A percentile compares a stretch with the other conserved stretches of the same genome.
These are phyloP conservation scores for Tilletiopsis washingtonensis DNA, from an alignment of 1,284 basidiomycete genomes.

Conservation along the genomic window DNA sequence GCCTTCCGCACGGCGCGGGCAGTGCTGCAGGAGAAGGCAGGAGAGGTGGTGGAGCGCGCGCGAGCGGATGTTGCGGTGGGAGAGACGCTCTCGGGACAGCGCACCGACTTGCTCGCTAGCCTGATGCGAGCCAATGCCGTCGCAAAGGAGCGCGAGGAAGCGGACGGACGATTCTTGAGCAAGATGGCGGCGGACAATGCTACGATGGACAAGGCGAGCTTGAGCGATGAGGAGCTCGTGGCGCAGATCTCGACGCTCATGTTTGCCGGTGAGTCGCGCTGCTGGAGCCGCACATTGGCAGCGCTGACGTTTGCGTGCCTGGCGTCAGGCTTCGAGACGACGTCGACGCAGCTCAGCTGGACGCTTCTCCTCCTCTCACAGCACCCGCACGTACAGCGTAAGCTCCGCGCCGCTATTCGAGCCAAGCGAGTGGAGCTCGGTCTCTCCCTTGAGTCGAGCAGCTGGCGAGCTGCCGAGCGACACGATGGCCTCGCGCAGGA, in stretches of 20 bases:
- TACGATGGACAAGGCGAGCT: slow-evolving; percentile 2
- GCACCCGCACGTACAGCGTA: slow-evolving; percentile 18
- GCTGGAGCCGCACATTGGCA: too few relatives aligned
- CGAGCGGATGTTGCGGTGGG: background rate
- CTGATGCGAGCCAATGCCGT: slow-evolving; percentile 1
- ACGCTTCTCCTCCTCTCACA: slow-evolving; percentile 25
- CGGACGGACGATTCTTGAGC: background rate
- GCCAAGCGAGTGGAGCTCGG: background rate
- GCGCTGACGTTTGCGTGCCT: too few relatives aligned
- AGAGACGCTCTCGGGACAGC: background rate
- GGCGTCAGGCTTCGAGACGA: slow-evolving; percentile 44
- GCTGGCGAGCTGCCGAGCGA: background rate
- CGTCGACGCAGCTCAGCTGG: slow-evolving; percentile 37
- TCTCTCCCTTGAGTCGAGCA: background rate
- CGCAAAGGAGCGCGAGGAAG: background rate
- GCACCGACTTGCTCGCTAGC: background rate
- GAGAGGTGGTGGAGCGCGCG: slow-evolving; percentile 1
- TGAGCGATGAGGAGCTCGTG: slow-evolving; percentile 31
- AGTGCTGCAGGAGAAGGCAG: background rate
- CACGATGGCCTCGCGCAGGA: background rate
- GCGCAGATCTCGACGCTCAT: slow-evolving; percentile 39
- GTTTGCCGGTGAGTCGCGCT: too few relatives aligned
- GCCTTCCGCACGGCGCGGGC: slow-evolving; percentile 1
- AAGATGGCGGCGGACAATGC: background rate
- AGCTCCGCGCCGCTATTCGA: slow-evolving; percentile 32